A percentile compares a stretch with the other conserved stretches of the same genome.
Conservation (phyloP, 768 basidiomycete genomes). For the Tricholoma flavovirens region DNA sequence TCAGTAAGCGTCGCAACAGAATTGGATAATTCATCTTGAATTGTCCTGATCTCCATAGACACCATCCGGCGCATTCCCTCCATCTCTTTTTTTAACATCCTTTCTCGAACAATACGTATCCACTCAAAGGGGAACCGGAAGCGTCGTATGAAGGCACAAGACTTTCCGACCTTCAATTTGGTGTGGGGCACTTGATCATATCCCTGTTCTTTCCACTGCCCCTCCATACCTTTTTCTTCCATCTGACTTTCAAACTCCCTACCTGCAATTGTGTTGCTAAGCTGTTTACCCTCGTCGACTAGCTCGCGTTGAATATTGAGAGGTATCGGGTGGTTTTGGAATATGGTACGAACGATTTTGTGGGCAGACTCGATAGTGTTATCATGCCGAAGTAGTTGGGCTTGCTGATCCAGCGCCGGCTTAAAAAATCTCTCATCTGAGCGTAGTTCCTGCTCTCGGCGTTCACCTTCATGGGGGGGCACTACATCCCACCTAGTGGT, state of each 20-base stretch:
- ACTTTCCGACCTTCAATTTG: no score
- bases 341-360: constrained; percentile 12
- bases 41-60: no score
- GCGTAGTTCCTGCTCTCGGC: constrained; percentile 22
- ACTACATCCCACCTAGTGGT: constrained; percentile 34
- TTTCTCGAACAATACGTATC: no score
- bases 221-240: no score
- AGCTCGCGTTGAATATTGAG: neutral
- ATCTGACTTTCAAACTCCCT: neutral
- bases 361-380: constrained; percentile 12
- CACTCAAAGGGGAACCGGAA: no score
- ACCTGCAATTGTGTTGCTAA: constrained; percentile 69
- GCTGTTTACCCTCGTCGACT: constrained; percentile 89
- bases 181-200: no score
- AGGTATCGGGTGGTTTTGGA: neutral
- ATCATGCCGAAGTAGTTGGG: constrained; percentile 10
- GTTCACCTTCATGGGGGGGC: neutral
- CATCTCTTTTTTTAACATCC: no score
- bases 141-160: no score
- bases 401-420: constrained; percentile 4
- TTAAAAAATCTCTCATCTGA: constrained; percentile 9
- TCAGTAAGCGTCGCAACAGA: no score
- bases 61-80: no score
- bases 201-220: no score
- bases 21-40: no score